Base-by-base conservation (phyloP, 768 basidiomycete genomes). In the Lactarius psammicola region DNA sequence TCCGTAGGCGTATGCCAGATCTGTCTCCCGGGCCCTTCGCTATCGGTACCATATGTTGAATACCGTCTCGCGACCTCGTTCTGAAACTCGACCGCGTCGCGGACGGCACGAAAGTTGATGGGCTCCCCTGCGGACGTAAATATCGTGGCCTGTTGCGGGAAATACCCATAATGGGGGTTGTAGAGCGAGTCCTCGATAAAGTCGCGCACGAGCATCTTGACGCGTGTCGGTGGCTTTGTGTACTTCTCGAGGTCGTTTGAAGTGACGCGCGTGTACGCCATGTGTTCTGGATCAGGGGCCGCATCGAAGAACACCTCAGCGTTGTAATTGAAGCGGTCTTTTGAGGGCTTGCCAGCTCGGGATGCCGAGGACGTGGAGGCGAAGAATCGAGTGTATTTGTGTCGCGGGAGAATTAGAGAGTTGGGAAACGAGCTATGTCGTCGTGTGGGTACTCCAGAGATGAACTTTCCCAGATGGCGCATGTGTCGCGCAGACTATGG, bases 1-100 rank as follows among this genome's bases (percentile, higher is more conserved):
- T 98, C 97, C 0, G 94, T 96, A 0, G 97, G 97, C 1, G 97
- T 99, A 76, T 99, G 97, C 97, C 97, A 99, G 61, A 99, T 79
- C 78, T 99, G 96, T 72, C 86, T 84, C 7, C 94, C 92, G 26
- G 88, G 87, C 11, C 89, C 90, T 42, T 85, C 80, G 68, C 78
- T 81, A 71, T 87, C 83, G 34, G 79, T 77, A 18, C 89, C 89
- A 72, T 92, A 90, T 26, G 82, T 80, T 56, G 84, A 82, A 74
- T 98, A 98, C 69, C 86, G 83, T 69, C 78, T 77, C 7, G 89
- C 88, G n/a, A 98, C 85, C 68, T 86, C 85, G 61, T 87, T 85
- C 73, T 95, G 88, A 69, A 98, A 98, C 65, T 92, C 86, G 0
- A 81, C 79, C 18, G 84, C 81, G 72, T 92, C 86, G 63, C 84